phyloP scores from a whole-genome alignment of 208 protist genomes.

The Vickermania spadyakhi region DNA sequence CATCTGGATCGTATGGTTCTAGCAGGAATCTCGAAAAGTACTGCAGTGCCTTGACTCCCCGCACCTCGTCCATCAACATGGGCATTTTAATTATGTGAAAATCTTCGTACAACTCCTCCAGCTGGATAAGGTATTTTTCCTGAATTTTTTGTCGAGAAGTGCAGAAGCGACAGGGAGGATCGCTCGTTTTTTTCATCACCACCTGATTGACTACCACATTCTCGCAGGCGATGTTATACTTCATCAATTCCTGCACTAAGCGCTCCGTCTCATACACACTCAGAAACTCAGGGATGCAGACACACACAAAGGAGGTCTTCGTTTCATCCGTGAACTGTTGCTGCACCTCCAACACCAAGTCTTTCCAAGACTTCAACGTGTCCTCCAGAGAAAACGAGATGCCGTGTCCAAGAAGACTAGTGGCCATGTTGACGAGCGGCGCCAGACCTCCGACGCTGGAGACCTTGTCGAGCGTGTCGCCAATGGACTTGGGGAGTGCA shows the following conservation, averaged over 20 bases:
- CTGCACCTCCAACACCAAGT: constrained; percentile 32
- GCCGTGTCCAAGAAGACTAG: constrained; percentile 26
- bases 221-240: constrained; percentile 94
- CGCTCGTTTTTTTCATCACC: constrained; percentile 39
- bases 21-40: constrained; percentile 72
- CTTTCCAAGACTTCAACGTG: constrained; percentile 12
- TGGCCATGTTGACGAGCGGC: constrained; percentile 10
- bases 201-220: constrained; percentile 97
- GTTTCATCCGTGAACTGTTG: constrained; percentile 48
- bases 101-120: constrained; percentile 93
- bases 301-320: constrained; percentile 96
- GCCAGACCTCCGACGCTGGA: constrained; percentile 29
- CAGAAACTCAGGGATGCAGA: constrained; percentile 98
- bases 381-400: constrained; percentile 8
- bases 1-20: constrained; percentile 46
- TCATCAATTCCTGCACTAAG: constrained; percentile 95
- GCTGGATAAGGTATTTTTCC: constrained; percentile 93
- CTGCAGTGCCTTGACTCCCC: constrained; percentile 58
- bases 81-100: constrained; percentile 93
- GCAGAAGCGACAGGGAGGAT: constrained; percentile 81
- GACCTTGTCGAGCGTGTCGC: constrained; percentile 39
- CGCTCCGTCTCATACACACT: constrained; percentile 99
- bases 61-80: constrained; percentile 87
- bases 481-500: constrained; percentile 73
- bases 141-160: constrained; percentile 88